Base-by-base conservation (phyloP, 257 asterid species). In the Gynochthodes officinalis region DNA sequence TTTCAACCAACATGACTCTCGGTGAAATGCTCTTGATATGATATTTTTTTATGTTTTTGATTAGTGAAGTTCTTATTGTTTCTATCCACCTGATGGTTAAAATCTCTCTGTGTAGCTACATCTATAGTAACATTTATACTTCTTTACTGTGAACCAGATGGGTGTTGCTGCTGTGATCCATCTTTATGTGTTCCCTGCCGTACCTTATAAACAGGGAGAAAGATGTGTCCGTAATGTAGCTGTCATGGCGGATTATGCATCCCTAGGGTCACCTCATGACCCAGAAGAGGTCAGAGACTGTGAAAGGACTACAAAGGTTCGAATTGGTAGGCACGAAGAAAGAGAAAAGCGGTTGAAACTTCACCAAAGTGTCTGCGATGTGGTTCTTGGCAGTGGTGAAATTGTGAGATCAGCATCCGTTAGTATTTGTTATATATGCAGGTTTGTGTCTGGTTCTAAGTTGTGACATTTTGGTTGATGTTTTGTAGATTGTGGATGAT, bases 111-210 rank as follows among this genome's bases (percentile, higher is more conserved):
- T 46, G 50, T 42, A 42, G 10, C 48, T n/a, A 42, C 10, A 7
- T 60, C 16, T 6, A 35, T 19, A n/a, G 18, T 23, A 10, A 39
- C 35, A 8, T 4, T 62, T 18, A 35, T 8, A 35, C 30, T 35
- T 39, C 19, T 39, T 69, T 69, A 9, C 73, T 25, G 33, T 33
- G 25, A 69, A 28, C 77, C 87, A 94, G 97, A 94, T 94, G 99
- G 99, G 99, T 60, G 59, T 94, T 80, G 99, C 99, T 82, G 97
- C 99, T 76, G 86, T 94, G 74, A 91, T 94, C 64, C 99, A 94
- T 83, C 93, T 94, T 54, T 89, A 87, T 79, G 97, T 87, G 71
- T 94, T 94, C 86, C 97, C 99, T 39, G 97, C 97, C 37, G 82
- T 64, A 50, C 97, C 99, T 74, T 94, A 94, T 81, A 89, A 88